Conservation (phyloP, 495 filamentous ascomycete species). For the Aspergillus bridgeri region DNA sequence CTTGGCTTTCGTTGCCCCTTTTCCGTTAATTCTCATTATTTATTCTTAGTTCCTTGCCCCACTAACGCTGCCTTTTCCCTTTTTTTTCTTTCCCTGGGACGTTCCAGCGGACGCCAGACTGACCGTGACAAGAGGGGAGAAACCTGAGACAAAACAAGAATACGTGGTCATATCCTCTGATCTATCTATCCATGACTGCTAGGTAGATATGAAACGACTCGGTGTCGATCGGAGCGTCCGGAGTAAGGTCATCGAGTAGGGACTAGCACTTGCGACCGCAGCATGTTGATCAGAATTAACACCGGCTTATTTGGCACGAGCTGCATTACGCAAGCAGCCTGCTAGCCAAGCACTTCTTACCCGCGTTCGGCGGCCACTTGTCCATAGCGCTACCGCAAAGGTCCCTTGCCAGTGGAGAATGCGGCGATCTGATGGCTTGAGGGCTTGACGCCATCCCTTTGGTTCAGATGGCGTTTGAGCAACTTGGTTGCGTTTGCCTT, state of each 20-base stretch:
- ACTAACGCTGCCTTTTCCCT: neutral
- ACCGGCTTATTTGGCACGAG: constrained; percentile 20
- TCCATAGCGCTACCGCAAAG: constrained; percentile 30
- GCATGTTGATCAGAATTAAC: constrained; percentile 40
- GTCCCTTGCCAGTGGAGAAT: constrained; percentile 47
- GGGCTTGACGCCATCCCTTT: constrained; percentile 32
- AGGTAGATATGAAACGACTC: neutral
- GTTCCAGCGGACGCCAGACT: neutral
- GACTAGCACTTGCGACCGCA: neutral
- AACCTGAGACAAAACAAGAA: neutral
- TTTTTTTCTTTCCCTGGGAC: neutral
- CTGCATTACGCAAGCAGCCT: constrained; percentile 45
- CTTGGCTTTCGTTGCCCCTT: constrained; percentile 17
- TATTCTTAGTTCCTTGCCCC: neutral
- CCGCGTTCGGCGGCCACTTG: constrained; percentile 39
- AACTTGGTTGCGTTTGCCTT: neutral
- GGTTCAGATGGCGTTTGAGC: constrained; percentile 19
- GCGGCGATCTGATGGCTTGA: constrained; percentile 38
- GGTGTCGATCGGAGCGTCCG: neutral
- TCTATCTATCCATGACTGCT: neutral
- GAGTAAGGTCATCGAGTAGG: neutral
- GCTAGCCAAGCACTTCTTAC: constrained; percentile 32
- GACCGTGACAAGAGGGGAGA: neutral
- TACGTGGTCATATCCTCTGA: neutral
- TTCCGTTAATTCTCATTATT: constrained; percentile 11